phyloP scores from a whole-genome alignment of 2,329 filamentous ascomycete genomes.

The Aspergillus pseudoglaucus region DNA sequence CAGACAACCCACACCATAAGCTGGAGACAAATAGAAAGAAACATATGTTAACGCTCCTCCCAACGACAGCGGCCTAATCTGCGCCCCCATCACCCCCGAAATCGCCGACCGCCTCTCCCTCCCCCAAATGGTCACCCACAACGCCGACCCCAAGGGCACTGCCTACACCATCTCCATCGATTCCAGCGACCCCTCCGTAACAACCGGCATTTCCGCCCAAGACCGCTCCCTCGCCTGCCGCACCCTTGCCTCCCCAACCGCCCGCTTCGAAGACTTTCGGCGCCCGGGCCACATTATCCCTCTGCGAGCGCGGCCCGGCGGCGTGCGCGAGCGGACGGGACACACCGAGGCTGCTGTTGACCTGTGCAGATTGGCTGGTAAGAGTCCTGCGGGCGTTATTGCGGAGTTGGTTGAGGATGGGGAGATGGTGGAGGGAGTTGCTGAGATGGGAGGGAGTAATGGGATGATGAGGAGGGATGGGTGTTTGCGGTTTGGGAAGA shows the following conservation, averaged over 20 bases:
- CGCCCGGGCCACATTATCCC: conserved; percentile 88
- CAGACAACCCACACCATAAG: neutral
- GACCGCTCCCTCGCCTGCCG: conserved; percentile 80
- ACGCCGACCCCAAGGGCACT: conserved; percentile 74
- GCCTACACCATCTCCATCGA: conserved; percentile 92
- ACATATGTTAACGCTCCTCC: neutral
- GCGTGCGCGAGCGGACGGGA: conserved; percentile 70
- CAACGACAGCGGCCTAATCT: conserved; percentile 67
- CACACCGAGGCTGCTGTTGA: conserved; percentile 94
- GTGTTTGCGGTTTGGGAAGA: conserved; percentile 79
- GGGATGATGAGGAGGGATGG: conserved; percentile 90
- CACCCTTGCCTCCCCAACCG: conserved; percentile 62
- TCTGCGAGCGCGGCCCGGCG: conserved; percentile 69
- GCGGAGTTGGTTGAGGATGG: conserved; percentile 89
- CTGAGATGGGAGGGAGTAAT: conserved; percentile 56
- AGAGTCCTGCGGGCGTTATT: conserved; percentile 70
- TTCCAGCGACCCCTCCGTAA: conserved; percentile 62
- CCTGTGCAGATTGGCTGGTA: conserved; percentile 78
- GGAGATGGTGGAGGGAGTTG: conserved; percentile 60
- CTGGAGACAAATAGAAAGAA: neutral
- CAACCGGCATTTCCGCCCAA: conserved; percentile 84
- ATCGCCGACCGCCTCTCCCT: conserved; percentile 67
- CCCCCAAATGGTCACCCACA: conserved; percentile 84
- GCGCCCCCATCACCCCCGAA: conserved; percentile 68
- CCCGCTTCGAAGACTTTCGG: conserved; percentile 58